A percentile compares a stretch with the other conserved stretches of the same genome.
Evolutionary conservation across 352 stramenopile species (phyloP).

Genomic region (Aphanomyces cochlioides): DNA sequence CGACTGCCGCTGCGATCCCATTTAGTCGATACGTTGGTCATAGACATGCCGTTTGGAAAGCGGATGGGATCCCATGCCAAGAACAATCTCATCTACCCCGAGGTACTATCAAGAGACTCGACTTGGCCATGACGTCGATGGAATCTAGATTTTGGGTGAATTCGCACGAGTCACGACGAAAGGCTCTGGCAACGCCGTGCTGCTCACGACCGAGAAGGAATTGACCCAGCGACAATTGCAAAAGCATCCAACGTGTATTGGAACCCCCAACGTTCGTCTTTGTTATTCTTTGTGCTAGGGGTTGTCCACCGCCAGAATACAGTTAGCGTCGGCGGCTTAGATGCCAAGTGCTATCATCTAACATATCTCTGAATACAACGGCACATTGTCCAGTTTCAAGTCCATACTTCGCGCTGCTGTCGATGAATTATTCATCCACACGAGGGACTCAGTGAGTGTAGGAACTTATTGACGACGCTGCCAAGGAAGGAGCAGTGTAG

Average conservation of each 20-base stretch:
- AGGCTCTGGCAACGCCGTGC: constrained; percentile 6
- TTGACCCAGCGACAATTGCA: constrained; percentile 5
- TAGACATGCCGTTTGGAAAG: constrained; percentile 30
- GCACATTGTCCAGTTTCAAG: no score
- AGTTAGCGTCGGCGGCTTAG: constrained; percentile 25
- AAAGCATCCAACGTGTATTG: constrained; percentile 11
- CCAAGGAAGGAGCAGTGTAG: no score
- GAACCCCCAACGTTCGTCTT: background rate
- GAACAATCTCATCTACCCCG: constrained; percentile 26
- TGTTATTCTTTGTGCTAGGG: background rate
- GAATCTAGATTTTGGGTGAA: constrained; percentile 27
- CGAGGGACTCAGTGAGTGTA: no score
- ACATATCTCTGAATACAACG: constrained; percentile 18
- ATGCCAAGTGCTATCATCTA: constrained; percentile 31
- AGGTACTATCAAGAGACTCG: constrained; percentile 1
- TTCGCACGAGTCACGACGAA: constrained; percentile 23
- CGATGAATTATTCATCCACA: no score
- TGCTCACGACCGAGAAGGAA: constrained; percentile 26
- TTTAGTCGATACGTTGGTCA: constrained; percentile 24
- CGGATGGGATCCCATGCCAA: constrained; percentile 29
- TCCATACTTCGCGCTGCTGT: background rate
- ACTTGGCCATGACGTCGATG: background rate
- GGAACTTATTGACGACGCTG: background rate
- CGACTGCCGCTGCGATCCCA: constrained; percentile 14
- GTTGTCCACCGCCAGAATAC: constrained; percentile 18